Percentiles rank a stretch among this genome's conserved stretches.
Conservation (phyloP, 1,284 basidiomycete genomes). For the Leccinum pallidistipes region DNA sequence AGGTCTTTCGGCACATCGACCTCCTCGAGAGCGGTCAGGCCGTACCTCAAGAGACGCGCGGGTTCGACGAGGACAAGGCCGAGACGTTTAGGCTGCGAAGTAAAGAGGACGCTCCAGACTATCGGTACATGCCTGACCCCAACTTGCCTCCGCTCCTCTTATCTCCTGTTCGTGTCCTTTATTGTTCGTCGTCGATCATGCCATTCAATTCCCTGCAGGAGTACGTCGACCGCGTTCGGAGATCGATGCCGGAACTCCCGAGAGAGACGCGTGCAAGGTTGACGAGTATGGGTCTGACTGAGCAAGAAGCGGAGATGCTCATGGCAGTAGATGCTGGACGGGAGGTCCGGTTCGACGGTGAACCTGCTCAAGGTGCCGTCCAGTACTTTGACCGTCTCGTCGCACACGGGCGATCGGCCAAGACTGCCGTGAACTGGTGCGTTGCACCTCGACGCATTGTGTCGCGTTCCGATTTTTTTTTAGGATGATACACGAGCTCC, state of each 20-base stretch:
- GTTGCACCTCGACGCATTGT: constrained; percentile 15
- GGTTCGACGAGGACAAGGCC: constrained; percentile 82
- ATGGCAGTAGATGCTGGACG: constrained; percentile 68
- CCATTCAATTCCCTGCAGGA: constrained; percentile 40
- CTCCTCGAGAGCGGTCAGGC: constrained; percentile 49
- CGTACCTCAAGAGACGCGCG: constrained; percentile 86
- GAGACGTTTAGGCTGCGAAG: constrained; percentile 77
- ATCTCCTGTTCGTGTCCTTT: constrained; percentile 44
- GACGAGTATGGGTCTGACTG: constrained; percentile 49
- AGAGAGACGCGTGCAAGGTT: constrained; percentile 65
- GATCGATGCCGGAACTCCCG: constrained; percentile 78
- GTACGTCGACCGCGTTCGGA: constrained; percentile 58
- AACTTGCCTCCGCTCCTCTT: constrained; percentile 46
- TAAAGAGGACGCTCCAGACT: constrained; percentile 95
- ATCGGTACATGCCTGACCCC: constrained; percentile 96
- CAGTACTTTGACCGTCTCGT: constrained; percentile 76
- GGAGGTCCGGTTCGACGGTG: constrained; percentile 64
- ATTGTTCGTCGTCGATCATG: constrained; percentile 23
- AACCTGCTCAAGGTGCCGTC: constrained; percentile 52
- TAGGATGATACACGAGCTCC: constrained; percentile 86
- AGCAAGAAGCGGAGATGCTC: constrained; percentile 74
- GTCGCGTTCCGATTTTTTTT: constrained; percentile 5
- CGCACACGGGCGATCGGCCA: constrained; percentile 56
- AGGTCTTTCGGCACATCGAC: constrained; percentile 70
- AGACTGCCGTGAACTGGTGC: constrained; percentile 84